These are phyloP conservation scores for Coleophoma eucalyptorum DNA, from an alignment of 2,329 filamentous ascomycete genomes.

Conservation along the genomic window DNA sequence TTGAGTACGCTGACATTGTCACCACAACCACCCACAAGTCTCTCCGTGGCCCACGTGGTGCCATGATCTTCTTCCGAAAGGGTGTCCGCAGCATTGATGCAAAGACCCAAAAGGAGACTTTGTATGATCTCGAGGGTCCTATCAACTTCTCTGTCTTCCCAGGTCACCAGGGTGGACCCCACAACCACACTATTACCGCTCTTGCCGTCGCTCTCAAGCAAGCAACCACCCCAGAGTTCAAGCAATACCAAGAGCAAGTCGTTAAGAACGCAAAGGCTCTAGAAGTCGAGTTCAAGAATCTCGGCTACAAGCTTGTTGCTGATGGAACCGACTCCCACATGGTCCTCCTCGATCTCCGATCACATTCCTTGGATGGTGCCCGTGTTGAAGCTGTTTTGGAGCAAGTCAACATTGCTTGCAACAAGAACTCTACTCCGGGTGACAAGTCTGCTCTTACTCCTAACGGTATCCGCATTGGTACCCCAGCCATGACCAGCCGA, in stretches of 20 bases:
- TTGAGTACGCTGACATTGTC: constrained; percentile 89
- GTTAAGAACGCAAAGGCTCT: constrained; percentile 91
- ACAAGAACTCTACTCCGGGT: constrained; percentile 98
- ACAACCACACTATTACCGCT: constrained; percentile 99
- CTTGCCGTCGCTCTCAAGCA: constrained; percentile 94
- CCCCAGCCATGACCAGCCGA: constrained; percentile 94
- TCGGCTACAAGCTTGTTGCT: constrained; percentile 91
- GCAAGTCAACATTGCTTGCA: constrained; percentile 98
- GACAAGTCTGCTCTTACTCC: constrained; percentile 97
- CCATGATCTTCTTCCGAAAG: constrained; percentile 99
- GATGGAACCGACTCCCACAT: constrained; percentile 98
- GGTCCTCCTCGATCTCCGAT: constrained; percentile 90
- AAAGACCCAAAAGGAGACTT: constrained; percentile 84
- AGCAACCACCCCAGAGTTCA: constrained; percentile 86
- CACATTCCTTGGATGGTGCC: constrained; percentile 83
- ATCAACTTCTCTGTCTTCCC: constrained; percentile 99
- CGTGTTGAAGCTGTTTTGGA: constrained; percentile 95
- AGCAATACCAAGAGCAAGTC: constrained; percentile 89
- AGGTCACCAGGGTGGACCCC: constrained; percentile 95
- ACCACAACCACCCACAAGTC: constrained; percentile 99
- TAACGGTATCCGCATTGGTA: constrained; percentile 91
- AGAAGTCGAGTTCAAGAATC: constrained; percentile 76
- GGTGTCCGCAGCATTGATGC: constrained; percentile 85
- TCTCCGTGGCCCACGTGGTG: constrained; percentile 91
- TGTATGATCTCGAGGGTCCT: constrained; percentile 90